Conservation (phyloP, 768 basidiomycete genomes). For the Pleurotus tuber-regium region DNA sequence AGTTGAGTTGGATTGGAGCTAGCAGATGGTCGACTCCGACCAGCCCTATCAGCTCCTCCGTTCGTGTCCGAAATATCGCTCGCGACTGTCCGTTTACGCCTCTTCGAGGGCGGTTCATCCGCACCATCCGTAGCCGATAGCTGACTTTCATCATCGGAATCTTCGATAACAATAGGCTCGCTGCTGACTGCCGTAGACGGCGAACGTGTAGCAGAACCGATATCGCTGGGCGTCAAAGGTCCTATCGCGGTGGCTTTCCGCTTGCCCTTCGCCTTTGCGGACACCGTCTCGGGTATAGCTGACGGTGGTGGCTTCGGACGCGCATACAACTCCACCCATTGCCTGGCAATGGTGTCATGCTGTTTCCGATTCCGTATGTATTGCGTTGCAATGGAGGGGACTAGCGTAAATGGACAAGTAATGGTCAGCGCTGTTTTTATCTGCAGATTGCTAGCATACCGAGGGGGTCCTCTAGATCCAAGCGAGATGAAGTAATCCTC, state of each 20-base stretch:
- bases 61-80: constrained; percentile 4
- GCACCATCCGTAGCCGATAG: not conserved
- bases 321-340: constrained; percentile 77
- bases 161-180: constrained; percentile 24
- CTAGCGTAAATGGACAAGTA: constrained; percentile 27
- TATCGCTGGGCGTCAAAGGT: constrained; percentile 14
- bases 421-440: not conserved
- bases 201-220: not conserved
- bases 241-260: constrained; percentile 19
- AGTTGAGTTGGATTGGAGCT: constrained; percentile 17
- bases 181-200: not conserved
- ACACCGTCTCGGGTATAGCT: constrained; percentile 19
- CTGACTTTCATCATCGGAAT: constrained; percentile 23
- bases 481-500: not conserved
- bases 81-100: constrained; percentile 30
- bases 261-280: constrained; percentile 35
- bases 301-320: constrained; percentile 39
- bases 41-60: constrained; percentile 12
- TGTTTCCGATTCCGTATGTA: constrained; percentile 61
- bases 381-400: constrained; percentile 71
- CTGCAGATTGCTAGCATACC: constrained; percentile 37
- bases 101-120: constrained; percentile 23
- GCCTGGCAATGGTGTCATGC: constrained; percentile 75
- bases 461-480: constrained; percentile 60
- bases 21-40: constrained; percentile 13